Evolutionary conservation across 306 rosid genomes (phyloP), one percentile per base, ranked within the genome.

Genomic region (Geum urbanum): DNA sequence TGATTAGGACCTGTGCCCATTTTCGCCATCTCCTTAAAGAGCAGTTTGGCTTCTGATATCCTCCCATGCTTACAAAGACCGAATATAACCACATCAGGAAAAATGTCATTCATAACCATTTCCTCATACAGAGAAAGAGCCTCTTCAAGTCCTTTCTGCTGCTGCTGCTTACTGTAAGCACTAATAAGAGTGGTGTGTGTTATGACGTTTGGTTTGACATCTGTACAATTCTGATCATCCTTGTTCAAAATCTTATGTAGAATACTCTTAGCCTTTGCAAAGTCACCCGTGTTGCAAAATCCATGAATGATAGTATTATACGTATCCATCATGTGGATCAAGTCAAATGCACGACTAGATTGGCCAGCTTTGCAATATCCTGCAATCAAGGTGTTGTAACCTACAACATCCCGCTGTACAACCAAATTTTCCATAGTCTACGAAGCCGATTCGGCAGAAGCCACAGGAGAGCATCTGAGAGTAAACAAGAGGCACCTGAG

Each of bases 1-100:
- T 87, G 86, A 79, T 88, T 91, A 67, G 92, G 95, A 75, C 80
- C 72, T 74, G 83, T 79, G 72, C 84, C 88, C 94, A 86, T 84
- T 44, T 78, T 76, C 81, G 79, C 86, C 89, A 92, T 90, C 87
- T 94, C 96, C 70, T 79, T 83, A 66, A 88, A 72, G 72, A 88
- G 83, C 19, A 80, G 45, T 51, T 74, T 80, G 9, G 90, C 99
- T 84, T 90, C 92, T 24, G 82, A 61, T 40, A 88, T 67, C 83
- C 80, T 87, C 48, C 92, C 95, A 73, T 83, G 81, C 82, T 77
- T 89, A 78, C 96, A 91, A 69, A 87, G 91, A 57, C 95, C 97
- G 77, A 76, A 79, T 63, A 91, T 68, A 71, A 90, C 88, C 59
- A 84, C 81, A 82, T 94, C 99, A 7, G 95, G 97, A 71, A 82